Base-by-base conservation (phyloP, 345 rosid genomes). In the Gossypium raimondii region DNA sequence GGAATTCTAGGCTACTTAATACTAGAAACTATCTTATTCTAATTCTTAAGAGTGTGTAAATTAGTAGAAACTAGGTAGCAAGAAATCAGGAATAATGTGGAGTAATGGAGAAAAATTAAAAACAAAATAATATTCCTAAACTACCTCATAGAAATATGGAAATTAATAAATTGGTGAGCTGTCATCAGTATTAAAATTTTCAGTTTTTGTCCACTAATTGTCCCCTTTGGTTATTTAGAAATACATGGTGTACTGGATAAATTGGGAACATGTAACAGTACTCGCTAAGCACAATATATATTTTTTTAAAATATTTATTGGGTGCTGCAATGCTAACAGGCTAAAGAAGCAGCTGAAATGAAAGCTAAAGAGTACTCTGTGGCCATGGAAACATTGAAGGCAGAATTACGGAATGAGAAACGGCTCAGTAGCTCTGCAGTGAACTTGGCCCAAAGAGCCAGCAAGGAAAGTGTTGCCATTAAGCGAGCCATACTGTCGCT, bases 401-500 rank as follows among this genome's bases (percentile, higher is more conserved):
- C 82, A 53, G 93, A 93, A 72, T 77, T 95, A 65, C 76, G 22
- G 77, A 88, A 78, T 12, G 98, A 95, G 82, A 95, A 80, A 83
- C 87, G 83, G 66, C 72, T 83, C 76, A 88, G 93, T 72, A 81
- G 73, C 73, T 82, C 90, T n/a, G 87, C 94, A 7, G 84, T 70
- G 85, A 87, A 82, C 67, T 78, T 87, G 79, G 98, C 97, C 29
- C 88, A 80, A 79, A 86, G 75, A 66, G 92, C 92, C 71, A 87
- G 81, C 85, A 89, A 84, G 82, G 99, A 95, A 83, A 78, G 59
- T 48, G 86, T 80, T 27, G 90, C 86, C 20, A 80, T 95, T 80
- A 88, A 86, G 80, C 85, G 97, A 76, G 99, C 99, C 50, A 44
- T 95, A 65, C 88, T 89, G 77, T 90, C 98, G 41, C 70, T 95